Percentiles rank a stretch among this genome's conserved stretches.
These are phyloP conservation scores for Cordyceps javanica DNA, from an alignment of 2,329 filamentous ascomycete species.

Conservation along the genomic window DNA sequence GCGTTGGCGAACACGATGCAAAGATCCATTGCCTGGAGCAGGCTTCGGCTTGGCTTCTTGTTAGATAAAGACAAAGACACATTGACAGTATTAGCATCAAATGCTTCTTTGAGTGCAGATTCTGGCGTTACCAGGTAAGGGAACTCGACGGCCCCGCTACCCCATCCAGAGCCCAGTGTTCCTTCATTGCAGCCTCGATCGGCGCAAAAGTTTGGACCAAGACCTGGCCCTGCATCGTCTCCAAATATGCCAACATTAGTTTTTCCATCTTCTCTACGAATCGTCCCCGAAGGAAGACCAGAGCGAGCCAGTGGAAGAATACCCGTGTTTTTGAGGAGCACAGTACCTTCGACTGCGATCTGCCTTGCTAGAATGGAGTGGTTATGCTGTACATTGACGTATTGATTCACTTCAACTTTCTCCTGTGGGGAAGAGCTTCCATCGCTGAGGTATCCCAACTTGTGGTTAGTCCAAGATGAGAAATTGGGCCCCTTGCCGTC, in stretches of 20 bases:
- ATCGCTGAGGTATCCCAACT: constrained; percentile 45
- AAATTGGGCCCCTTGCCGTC: constrained; percentile 75
- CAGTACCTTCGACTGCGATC: constrained; percentile 52
- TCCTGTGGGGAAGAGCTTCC: constrained; percentile 41
- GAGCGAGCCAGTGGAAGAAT: constrained; percentile 41
- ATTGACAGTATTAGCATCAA: constrained; percentile 35
- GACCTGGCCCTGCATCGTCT: constrained; percentile 42
- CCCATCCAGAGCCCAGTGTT: constrained; percentile 68
- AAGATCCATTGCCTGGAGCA: constrained; percentile 23
- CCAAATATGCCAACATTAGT: constrained; percentile 44
- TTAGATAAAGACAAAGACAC: constrained; percentile 58
- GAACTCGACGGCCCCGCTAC: constrained; percentile 61
- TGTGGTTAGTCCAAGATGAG: constrained; percentile 62
- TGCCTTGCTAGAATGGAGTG: constrained; percentile 45
- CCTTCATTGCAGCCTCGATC: constrained; percentile 65
- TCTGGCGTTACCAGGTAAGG: constrained; percentile 63
- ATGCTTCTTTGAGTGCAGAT: constrained; percentile 49
- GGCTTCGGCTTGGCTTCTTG: constrained; percentile 43
- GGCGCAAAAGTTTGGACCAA: constrained; percentile 59
- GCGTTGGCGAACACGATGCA: constrained; percentile 66
- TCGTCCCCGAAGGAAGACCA: constrained; percentile 21
- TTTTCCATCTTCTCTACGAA: constrained; percentile 28
- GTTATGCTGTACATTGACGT: constrained; percentile 53
- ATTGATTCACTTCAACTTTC: constrained; percentile 55
- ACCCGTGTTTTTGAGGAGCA: constrained; percentile 56